Evolutionary conservation across 139 green algal species (phyloP).

Genomic region (Chlorella sorokiniana): DNA sequence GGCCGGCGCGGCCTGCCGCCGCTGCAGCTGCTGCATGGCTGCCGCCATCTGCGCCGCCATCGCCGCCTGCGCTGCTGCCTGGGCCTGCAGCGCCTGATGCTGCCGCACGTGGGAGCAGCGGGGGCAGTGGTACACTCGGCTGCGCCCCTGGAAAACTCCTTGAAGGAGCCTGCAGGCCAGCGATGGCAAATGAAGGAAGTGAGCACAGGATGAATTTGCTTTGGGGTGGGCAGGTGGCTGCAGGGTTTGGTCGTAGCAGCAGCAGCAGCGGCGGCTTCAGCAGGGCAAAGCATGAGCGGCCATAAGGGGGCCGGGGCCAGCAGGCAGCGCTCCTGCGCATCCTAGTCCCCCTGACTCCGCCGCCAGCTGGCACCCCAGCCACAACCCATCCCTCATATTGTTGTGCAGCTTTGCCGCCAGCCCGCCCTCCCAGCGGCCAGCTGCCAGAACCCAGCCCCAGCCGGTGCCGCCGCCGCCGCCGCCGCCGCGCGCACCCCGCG

Average conservation of each 20-base stretch:
- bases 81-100: background rate
- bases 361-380: too few relatives aligned
- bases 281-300: too few relatives aligned
- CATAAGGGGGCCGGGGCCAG: too few relatives aligned
- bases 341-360: too few relatives aligned
- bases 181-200: background rate
- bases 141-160: slow-evolving; percentile 56
- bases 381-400: too few relatives aligned
- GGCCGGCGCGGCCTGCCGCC: background rate
- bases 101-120: slow-evolving; percentile 40
- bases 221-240: background rate
- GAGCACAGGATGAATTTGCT: background rate
- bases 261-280: too few relatives aligned
- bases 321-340: too few relatives aligned
- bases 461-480: background rate
- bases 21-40: background rate
- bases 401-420: too few relatives aligned
- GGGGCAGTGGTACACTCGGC: slow-evolving; percentile 59
- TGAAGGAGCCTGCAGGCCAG: slow-evolving; percentile 49
- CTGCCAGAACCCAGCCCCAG: background rate
- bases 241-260: too few relatives aligned
- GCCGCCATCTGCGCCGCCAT: background rate
- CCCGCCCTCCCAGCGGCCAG: background rate
- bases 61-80: background rate
- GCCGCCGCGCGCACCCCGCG: slow-evolving; percentile 20